A percentile compares a stretch with the other conserved stretches of the same genome.
Conservation (phyloP, 2,329 filamentous ascomycete genomes). For the Nemania bipapillata region DNA sequence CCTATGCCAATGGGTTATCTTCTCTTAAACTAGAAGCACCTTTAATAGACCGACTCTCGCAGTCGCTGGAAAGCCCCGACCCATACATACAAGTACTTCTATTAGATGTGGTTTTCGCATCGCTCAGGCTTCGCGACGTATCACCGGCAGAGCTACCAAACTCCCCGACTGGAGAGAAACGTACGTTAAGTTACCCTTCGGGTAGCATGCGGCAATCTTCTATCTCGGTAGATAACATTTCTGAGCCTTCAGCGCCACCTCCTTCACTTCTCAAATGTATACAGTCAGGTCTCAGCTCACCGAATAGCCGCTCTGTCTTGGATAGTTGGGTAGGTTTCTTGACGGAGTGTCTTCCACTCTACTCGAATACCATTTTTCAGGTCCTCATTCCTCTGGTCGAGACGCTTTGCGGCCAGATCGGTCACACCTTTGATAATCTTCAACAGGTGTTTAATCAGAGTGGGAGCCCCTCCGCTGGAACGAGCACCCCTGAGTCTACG, state of each 20-base stretch:
- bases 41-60: constrained; percentile 74
- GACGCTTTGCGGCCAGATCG: constrained; percentile 84
- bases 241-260: constrained; percentile 65
- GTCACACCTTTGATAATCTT: constrained; percentile 75
- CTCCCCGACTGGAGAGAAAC: constrained; percentile 62
- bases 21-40: constrained; percentile 75
- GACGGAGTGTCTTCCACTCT: constrained; percentile 83
- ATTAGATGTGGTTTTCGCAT: constrained; percentile 79
- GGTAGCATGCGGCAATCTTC: constrained; percentile 56
- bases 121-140: constrained; percentile 72
- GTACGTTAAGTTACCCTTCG: constrained; percentile 57
- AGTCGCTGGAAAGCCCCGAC: constrained; percentile 70
- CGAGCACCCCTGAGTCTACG: constrained; percentile 72
- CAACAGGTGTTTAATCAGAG: constrained; percentile 68
- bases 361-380: constrained; percentile 86
- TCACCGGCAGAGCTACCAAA: constrained; percentile 55
- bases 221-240: constrained; percentile 47
- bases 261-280: constrained; percentile 83
- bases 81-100: constrained; percentile 79
- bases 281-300: constrained; percentile 80
- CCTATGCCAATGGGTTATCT: constrained; percentile 68
- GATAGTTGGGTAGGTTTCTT: constrained; percentile 94
- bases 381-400: constrained; percentile 90
- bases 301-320: constrained; percentile 77
- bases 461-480: constrained; percentile 48